These are phyloP conservation scores for Dacryopinax spathularia DNA, from an alignment of 768 basidiomycete genomes.

Conservation along the genomic window DNA sequence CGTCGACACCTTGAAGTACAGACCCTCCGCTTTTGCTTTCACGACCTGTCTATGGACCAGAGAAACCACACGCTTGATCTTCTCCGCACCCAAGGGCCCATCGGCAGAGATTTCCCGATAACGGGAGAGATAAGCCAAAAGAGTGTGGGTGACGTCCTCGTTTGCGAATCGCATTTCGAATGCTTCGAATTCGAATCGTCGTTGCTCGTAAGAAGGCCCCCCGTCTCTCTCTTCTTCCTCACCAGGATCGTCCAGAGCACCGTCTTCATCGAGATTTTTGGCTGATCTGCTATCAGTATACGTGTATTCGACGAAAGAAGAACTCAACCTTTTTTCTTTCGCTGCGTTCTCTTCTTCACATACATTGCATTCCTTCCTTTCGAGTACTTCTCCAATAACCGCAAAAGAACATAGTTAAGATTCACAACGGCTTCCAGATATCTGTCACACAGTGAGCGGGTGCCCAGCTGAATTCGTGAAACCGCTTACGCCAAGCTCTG, in stretches of 20 bases:
- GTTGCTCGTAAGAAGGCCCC: constrained; percentile 15
- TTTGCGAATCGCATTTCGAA: constrained; percentile 68
- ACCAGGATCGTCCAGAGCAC: constrained; percentile 54
- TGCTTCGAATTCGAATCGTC: not conserved
- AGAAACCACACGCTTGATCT: constrained; percentile 79
- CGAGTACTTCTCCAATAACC: constrained; percentile 74
- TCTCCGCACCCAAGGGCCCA: constrained; percentile 37
- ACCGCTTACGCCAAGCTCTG: constrained; percentile 35
- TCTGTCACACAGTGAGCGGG: constrained; percentile 38
- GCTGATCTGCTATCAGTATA: not conserved
- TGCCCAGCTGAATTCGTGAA: not conserved
- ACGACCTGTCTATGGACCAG: constrained; percentile 86
- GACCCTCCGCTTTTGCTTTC: constrained; percentile 77
- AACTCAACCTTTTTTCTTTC: constrained; percentile 33
- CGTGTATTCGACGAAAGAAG: not conserved
- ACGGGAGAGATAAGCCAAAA: constrained; percentile 65
- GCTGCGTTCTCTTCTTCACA: constrained; percentile 52
- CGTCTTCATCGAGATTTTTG: constrained; percentile 29
- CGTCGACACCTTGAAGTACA: constrained; percentile 92
- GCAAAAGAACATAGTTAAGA: constrained; percentile 69
- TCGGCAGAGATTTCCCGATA: constrained; percentile 59
- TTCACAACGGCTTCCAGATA: constrained; percentile 81
- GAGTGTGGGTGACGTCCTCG: constrained; percentile 69
- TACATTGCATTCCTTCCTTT: constrained; percentile 55
- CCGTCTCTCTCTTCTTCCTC: constrained; percentile 43